Conservation (phyloP, 306 rosid genomes). For the Sicyos baderoa region DNA sequence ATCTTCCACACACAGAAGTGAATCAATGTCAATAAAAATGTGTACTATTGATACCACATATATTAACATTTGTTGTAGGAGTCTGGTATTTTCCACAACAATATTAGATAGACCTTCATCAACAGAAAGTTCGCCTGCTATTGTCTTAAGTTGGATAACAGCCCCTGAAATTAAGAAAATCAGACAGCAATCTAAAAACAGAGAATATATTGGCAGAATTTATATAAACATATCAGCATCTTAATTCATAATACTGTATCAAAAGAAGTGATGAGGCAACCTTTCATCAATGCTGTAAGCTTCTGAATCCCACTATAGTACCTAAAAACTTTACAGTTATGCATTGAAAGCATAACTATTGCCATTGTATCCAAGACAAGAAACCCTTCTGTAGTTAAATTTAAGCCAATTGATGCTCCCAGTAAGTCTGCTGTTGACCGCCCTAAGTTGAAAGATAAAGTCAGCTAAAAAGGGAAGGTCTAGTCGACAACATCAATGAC, state of each 20-base stretch:
- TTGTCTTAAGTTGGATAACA: conserved; percentile 87
- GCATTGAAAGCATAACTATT: conserved; percentile 64
- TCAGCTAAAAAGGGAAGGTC: conserved; percentile 4
- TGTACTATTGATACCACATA: conserved; percentile 62
- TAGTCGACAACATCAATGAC: background rate
- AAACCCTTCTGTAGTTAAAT: conserved; percentile 73
- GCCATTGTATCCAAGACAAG: conserved; percentile 61
- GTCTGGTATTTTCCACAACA: conserved; percentile 49
- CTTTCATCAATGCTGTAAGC: conserved; percentile 89
- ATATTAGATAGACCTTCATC: conserved; percentile 58
- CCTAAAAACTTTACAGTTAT: conserved; percentile 88
- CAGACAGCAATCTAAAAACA: conserved; percentile 23
- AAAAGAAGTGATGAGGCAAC: conserved; percentile 28
- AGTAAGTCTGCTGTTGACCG: conserved; percentile 47
- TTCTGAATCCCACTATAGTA: conserved; percentile 85
- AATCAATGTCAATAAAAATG: conserved; percentile 65
- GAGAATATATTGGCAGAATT: conserved; percentile 10
- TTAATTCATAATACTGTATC: conserved; percentile 1
- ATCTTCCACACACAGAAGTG: conserved; percentile 42
- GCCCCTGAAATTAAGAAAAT: conserved; percentile 57
- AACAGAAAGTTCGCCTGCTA: conserved; percentile 51
- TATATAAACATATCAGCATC: background rate
- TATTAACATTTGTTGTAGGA: conserved; percentile 65
- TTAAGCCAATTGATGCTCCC: conserved; percentile 45
- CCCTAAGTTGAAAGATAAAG: conserved; percentile 22